A percentile compares a stretch with the other conserved stretches of the same genome.
Evolutionary conservation across 768 basidiomycete species (phyloP).

Genomic region (Cystobasidium ongulense): DNA sequence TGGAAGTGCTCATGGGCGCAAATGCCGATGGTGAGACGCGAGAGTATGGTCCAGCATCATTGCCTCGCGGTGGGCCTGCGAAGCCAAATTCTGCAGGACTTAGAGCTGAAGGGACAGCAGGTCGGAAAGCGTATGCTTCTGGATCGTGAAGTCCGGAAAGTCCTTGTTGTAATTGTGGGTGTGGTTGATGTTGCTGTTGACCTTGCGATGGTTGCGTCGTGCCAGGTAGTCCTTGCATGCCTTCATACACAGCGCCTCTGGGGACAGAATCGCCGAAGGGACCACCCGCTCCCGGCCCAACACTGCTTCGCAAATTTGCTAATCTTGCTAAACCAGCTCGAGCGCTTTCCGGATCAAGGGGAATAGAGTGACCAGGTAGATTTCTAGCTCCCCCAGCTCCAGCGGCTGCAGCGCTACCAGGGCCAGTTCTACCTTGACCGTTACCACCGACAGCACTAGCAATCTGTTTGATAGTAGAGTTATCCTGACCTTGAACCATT

Average conservation of each 20-base stretch:
- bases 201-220: not conserved
- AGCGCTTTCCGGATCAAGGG: not conserved
- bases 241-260: not conserved
- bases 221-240: not conserved
- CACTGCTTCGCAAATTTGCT: not conserved
- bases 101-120: conserved; percentile 2
- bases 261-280: not conserved
- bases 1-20: conserved; percentile 22
- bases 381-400: no score
- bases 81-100: conserved; percentile 19
- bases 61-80: conserved; percentile 17
- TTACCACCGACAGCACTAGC: conserved; percentile 36
- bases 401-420: not conserved
- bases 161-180: no score
- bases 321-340: conserved; percentile 9
- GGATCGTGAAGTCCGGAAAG: conserved; percentile 8
- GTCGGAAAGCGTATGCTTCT: conserved; percentile 23
- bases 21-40: conserved; percentile 24
- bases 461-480: conserved; percentile 41
- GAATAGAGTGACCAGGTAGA: not conserved
- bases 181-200: not conserved
- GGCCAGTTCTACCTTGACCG: not conserved
- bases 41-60: conserved; percentile 22
- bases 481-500: conserved; percentile 42
- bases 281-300: not conserved